Evolutionary conservation across 768 basidiomycete species (phyloP).

Genomic region (Nevesoporus exiguus): DNA sequence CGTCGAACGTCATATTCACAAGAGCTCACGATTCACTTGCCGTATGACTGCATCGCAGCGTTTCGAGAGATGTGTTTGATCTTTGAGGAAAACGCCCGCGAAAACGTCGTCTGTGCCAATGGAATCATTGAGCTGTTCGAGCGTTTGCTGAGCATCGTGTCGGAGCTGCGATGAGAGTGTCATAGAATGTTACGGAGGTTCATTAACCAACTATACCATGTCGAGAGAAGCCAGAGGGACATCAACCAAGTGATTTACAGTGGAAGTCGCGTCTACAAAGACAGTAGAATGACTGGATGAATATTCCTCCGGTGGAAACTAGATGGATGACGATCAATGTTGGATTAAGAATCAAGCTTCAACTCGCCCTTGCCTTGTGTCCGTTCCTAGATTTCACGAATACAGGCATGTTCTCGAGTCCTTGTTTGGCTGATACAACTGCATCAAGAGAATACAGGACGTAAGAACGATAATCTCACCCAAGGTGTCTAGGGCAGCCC

Average conservation of each 20-base stretch:
- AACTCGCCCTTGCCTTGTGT: constrained; percentile 54
- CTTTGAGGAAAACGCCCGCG: constrained; percentile 65
- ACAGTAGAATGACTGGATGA: constrained; percentile 46
- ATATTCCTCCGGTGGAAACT: constrained; percentile 65
- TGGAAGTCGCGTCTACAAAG: constrained; percentile 77
- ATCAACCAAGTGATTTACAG: constrained; percentile 71
- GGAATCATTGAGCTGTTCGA: constrained; percentile 56
- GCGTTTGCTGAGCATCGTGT: constrained; percentile 71
- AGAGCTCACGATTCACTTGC: constrained; percentile 34
- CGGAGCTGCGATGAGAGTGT: constrained; percentile 49
- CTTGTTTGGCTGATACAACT: constrained; percentile 55
- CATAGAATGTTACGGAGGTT: neutral
- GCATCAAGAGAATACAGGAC: constrained; percentile 1
- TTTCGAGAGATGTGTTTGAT: constrained; percentile 57
- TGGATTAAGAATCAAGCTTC: neutral
- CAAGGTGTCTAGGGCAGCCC: constrained; percentile 79
- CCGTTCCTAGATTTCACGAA: constrained; percentile 57
- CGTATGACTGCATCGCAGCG: constrained; percentile 73
- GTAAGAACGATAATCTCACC: constrained; percentile 42
- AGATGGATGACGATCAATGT: constrained; percentile 1
- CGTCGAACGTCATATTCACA: constrained; percentile 3
- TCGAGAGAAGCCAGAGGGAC: constrained; percentile 77
- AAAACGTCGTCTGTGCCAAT: constrained; percentile 58
- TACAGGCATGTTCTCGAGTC: constrained; percentile 53
- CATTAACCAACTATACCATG: constrained; percentile 46